Percentiles rank a stretch among this genome's conserved stretches.
Evolutionary conservation across 352 stramenopile genomes (phyloP).

Genomic region (Pythium dissimile): DNA sequence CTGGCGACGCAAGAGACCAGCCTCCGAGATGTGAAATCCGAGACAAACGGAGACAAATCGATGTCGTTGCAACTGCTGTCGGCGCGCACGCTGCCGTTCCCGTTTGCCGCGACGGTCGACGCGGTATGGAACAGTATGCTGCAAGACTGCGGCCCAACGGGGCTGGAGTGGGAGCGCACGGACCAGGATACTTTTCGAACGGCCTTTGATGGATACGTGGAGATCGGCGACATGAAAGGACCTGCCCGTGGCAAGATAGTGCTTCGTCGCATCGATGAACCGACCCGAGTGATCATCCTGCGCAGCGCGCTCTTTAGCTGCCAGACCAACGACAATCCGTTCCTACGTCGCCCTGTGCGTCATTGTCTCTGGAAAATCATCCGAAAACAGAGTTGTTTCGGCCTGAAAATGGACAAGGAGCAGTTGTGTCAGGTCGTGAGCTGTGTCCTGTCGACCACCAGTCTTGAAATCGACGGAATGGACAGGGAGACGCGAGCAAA

Average conservation of each 20-base stretch:
- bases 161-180: background rate
- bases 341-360: background rate
- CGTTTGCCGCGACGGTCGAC: background rate
- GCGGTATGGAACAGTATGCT: conserved; percentile 4
- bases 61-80: background rate
- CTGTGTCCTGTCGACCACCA: background rate
- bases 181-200: background rate
- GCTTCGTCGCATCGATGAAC: background rate
- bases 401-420: background rate
- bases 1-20: background rate
- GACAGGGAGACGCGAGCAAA: background rate
- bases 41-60: background rate
- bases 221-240: background rate
- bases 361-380: conserved; percentile 6
- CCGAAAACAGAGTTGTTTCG: background rate
- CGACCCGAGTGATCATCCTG: background rate
- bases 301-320: conserved; percentile 1
- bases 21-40: background rate
- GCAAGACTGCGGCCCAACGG: background rate
- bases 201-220: conserved; percentile 1
- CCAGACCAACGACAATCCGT: background rate
- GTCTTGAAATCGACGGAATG: background rate
- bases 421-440: background rate
- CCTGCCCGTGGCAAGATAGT: background rate
- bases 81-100: conserved; percentile 8